These are phyloP conservation scores for Thalassia testudinum DNA, from an alignment of 116 monocot genomes.

Conservation along the genomic window DNA sequence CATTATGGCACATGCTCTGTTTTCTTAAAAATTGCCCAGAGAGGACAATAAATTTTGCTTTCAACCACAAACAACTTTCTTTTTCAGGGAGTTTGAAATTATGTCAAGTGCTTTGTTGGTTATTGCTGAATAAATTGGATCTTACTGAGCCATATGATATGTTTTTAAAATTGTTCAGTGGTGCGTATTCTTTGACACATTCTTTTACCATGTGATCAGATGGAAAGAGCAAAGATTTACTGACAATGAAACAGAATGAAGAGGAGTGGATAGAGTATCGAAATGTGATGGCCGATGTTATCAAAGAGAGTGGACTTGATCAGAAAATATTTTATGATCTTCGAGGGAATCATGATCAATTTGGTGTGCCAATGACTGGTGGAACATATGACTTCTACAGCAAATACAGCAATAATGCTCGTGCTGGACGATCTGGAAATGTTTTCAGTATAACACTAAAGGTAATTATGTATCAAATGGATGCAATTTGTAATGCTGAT, in stretches of 20 bases:
- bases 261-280: conserved; percentile 82
- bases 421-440: conserved; percentile 26
- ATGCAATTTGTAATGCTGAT: too few relatives aligned
- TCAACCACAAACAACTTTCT: too few relatives aligned
- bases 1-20: too few relatives aligned
- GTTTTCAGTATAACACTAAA: conserved; percentile 73
- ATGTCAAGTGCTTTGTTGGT: too few relatives aligned
- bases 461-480: conserved; percentile 14
- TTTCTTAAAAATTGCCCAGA: too few relatives aligned
- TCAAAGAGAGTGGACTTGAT: conserved; percentile 55
- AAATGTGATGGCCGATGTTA: conserved; percentile 38
- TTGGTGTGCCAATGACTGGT: conserved; percentile 62
- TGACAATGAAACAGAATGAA: conserved; percentile 95
- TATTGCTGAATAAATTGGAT: too few relatives aligned
- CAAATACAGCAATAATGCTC: conserved; percentile 78
- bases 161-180: too few relatives aligned
- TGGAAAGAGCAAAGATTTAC: conserved; percentile 95
- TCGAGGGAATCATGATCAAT: conserved; percentile 92
- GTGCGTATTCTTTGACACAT: neutral
- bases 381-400: conserved; percentile 60
- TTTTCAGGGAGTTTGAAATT: too few relatives aligned
- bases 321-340: conserved; percentile 77
- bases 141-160: too few relatives aligned
- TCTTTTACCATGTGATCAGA: conserved; percentile 20
- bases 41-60: too few relatives aligned